phyloP scores from a whole-genome alignment of 148 eudicot genomes.

The Spergularia marina region DNA sequence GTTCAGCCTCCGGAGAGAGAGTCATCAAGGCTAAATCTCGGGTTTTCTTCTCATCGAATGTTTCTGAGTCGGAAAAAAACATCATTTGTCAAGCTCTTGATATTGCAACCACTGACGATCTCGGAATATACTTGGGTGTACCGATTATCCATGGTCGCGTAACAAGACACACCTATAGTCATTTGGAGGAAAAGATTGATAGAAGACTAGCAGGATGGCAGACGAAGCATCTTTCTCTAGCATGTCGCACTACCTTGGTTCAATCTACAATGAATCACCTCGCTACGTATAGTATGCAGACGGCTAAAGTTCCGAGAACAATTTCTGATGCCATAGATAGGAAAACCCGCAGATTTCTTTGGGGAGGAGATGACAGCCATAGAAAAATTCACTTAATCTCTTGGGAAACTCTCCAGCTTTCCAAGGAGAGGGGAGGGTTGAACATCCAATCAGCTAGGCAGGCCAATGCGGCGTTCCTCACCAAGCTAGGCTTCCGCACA shows the following conservation, averaged over 20 bases:
- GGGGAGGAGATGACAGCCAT: background rate
- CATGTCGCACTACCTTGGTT: background rate
- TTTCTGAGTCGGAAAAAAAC: background rate
- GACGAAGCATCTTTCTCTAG: background rate
- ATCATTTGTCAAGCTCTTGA: background rate
- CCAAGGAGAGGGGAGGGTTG: background rate
- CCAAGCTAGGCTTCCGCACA: background rate
- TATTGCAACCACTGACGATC: background rate
- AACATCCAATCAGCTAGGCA: background rate
- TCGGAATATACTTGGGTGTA: background rate
- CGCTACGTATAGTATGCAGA: background rate
- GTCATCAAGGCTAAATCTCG: background rate
- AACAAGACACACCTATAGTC: background rate
- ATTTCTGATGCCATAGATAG: background rate
- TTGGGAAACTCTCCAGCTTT: background rate
- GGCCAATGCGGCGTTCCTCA: background rate
- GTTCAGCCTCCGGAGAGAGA: background rate
- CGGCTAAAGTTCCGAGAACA: background rate
- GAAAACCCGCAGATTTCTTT: background rate
- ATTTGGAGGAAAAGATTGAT: background rate
- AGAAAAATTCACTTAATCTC: background rate
- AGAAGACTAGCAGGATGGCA: background rate
- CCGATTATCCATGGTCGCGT: background rate
- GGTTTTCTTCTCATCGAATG: background rate
- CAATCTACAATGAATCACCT: background rate